Percentiles rank a stretch among this genome's conserved stretches.
phyloP scores from a whole-genome alignment of 2,329 filamentous ascomycete species.

The Samsoniella hepiali region DNA sequence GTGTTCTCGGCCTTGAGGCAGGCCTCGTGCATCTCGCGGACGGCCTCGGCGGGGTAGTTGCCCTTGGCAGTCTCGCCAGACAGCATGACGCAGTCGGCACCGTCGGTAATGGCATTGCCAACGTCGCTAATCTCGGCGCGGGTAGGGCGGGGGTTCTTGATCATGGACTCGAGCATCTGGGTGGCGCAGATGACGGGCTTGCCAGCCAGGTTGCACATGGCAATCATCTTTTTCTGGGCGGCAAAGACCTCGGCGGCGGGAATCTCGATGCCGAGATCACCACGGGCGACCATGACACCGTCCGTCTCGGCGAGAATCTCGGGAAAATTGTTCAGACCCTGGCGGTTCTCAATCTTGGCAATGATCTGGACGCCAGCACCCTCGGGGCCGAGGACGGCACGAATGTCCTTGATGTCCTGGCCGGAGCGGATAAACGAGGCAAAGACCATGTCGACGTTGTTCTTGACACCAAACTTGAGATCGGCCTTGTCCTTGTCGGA shows the following conservation, averaged over 20 bases:
- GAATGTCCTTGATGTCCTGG: conserved; percentile 90
- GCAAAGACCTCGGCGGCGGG: conserved; percentile 98
- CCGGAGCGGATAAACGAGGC: conserved; percentile 96
- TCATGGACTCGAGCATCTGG: conserved; percentile 99
- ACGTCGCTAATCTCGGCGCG: conserved; percentile 98
- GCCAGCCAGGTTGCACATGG: conserved; percentile 98
- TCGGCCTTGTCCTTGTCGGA: conserved; percentile 98
- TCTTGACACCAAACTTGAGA: conserved; percentile 94
- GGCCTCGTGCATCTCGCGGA: conserved; percentile 97
- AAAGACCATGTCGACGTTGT: conserved; percentile 98
- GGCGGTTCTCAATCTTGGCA: conserved; percentile 99
- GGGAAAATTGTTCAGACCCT: conserved; percentile 99
- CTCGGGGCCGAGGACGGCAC: conserved; percentile 82
- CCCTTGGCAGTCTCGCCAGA: conserved; percentile 99
- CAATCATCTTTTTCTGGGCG: conserved; percentile 99
- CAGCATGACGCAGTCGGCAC: conserved; percentile 99
- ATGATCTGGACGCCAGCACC: conserved; percentile 99
- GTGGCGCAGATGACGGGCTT: conserved; percentile 99
- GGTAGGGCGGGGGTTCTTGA: conserved; percentile 97
- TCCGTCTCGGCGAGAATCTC: conserved; percentile 96
- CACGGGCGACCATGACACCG: conserved; percentile 99
- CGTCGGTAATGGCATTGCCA: conserved; percentile 95
- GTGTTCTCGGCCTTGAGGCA: conserved; percentile 96
- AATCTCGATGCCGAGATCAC: conserved; percentile 94
- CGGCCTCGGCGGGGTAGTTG: conserved; percentile 85